Percentiles rank a stretch among this genome's conserved stretches.
These are phyloP conservation scores for Pleurozium schreberi DNA, from an alignment of 225 moss, liverwort and hornwort genomes.

Conservation along the genomic window DNA sequence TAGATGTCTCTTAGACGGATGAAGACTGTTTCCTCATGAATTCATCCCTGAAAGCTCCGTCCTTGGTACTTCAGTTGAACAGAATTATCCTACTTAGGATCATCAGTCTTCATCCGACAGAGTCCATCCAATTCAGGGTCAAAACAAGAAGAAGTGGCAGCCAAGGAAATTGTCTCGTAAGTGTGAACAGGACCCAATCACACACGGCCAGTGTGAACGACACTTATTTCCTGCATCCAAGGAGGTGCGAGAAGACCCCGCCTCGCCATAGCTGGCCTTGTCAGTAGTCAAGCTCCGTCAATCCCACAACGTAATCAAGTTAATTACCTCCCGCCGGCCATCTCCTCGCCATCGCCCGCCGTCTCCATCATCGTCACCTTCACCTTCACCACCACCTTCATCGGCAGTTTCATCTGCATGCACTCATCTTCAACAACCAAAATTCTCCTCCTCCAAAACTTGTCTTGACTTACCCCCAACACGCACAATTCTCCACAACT, in stretches of 20 bases:
- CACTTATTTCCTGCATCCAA: not conserved
- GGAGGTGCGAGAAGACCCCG: not conserved
- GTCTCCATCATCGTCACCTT: not conserved
- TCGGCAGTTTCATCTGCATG: not conserved
- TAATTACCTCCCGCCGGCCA: not conserved
- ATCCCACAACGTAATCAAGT: not conserved
- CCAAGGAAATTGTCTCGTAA: not conserved
- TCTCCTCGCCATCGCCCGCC: not conserved
- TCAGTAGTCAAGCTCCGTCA: not conserved
- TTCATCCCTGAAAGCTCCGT: not conserved
- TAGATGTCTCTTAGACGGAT: not conserved
- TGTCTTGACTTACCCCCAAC: not conserved
- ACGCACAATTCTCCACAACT: not conserved
- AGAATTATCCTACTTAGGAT: too few species aligned
- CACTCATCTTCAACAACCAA: not conserved
- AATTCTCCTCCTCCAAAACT: not conserved
- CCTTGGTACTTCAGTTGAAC: too few species aligned
- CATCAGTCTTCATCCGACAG: not conserved
- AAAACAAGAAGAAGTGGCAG: not conserved
- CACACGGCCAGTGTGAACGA: not conserved
- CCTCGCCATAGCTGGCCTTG: not conserved
- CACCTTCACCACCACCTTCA: not conserved
- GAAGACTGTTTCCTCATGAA: not conserved
- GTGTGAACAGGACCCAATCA: not conserved
- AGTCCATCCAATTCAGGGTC: not conserved